A percentile compares a stretch with the other conserved stretches of the same genome.
Conservation (phyloP, 2,329 filamentous ascomycete genomes). For the Alternaria sp. region DNA sequence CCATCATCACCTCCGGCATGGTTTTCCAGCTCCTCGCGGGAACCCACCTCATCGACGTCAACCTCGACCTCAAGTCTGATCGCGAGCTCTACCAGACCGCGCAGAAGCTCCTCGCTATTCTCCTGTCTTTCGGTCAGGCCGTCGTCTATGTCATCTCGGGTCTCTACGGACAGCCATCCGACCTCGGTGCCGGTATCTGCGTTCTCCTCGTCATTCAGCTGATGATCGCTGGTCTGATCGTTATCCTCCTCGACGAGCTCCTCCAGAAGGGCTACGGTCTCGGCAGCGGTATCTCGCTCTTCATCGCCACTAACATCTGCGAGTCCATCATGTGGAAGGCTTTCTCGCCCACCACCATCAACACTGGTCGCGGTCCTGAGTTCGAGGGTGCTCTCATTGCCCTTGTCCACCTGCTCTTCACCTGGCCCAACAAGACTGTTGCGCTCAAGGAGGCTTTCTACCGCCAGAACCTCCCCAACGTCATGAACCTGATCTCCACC, state of each 20-base stretch:
- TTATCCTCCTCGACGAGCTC: slow-evolving; percentile 98
- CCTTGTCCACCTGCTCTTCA: slow-evolving; percentile 95
- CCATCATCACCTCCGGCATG: slow-evolving; percentile 99
- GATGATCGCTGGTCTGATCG: slow-evolving; percentile 95
- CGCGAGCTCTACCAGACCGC: slow-evolving; percentile 99
- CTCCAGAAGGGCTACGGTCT: slow-evolving; percentile 99
- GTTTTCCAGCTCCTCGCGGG: slow-evolving; percentile 99
- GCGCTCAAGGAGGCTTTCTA: slow-evolving; percentile 99
- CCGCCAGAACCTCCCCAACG: slow-evolving; percentile 98
- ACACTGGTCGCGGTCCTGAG: slow-evolving; percentile 98
- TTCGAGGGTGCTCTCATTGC: slow-evolving; percentile 99
- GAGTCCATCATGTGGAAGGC: slow-evolving; percentile 99
- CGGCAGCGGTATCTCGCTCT: slow-evolving; percentile 97
- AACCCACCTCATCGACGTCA: slow-evolving; percentile 99
- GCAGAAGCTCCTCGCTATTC: slow-evolving; percentile 90
- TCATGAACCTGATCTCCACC: slow-evolving; percentile 97
- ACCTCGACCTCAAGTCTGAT: slow-evolving; percentile 99
- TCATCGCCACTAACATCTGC: slow-evolving; percentile 99
- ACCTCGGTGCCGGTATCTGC: slow-evolving; percentile 97
- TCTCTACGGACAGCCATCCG: slow-evolving; percentile 94
- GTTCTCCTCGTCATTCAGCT: slow-evolving; percentile 98
- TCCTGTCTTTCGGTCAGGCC: slow-evolving; percentile 95
- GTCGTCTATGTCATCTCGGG: slow-evolving; percentile 95
- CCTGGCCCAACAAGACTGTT: slow-evolving; percentile 99
- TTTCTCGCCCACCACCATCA: slow-evolving; percentile 98